A percentile compares a stretch with the other conserved stretches of the same genome.
Conservation (phyloP, 2,329 filamentous ascomycete species). For the Arthrobotrys iridis region DNA sequence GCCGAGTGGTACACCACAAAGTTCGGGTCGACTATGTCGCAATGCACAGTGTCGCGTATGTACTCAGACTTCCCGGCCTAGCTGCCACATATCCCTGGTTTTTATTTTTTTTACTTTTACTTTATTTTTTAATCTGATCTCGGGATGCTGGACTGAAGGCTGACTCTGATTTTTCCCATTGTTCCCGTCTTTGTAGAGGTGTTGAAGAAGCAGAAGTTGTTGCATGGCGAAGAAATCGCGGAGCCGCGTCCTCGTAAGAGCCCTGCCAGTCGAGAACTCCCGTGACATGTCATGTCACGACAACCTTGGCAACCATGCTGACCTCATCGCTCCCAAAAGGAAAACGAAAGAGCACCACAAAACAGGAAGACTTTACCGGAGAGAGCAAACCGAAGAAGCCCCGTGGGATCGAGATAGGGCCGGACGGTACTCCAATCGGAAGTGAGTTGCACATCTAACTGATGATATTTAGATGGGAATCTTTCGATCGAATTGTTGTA, state of each 20-base stretch:
- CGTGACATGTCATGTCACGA: constrained; percentile 41
- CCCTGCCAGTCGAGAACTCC: constrained; percentile 45
- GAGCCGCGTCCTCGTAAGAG: constrained; percentile 54
- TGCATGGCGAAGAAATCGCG: constrained; percentile 53
- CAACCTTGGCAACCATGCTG: constrained; percentile 34
- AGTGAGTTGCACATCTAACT: constrained; percentile 16
- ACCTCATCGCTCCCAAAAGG: constrained; percentile 30
- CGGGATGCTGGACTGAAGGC: constrained; percentile 9
- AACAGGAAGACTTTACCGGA: constrained; percentile 34
- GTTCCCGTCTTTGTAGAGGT: constrained; percentile 25
- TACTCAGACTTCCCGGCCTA: constrained; percentile 6
- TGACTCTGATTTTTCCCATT: constrained; percentile 10
- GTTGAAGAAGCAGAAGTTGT: constrained; percentile 54
- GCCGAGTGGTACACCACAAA: constrained; percentile 52
- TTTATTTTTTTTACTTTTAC: too few relatives aligned
- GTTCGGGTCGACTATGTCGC: constrained; percentile 52
- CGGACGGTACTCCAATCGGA: constrained; percentile 43
- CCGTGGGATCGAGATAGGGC: constrained; percentile 26
- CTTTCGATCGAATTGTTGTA: not conserved
- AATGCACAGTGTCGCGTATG: constrained; percentile 54
- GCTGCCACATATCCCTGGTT: constrained; percentile 2
- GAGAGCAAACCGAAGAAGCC: constrained; percentile 47
- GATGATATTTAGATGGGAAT: not conserved
- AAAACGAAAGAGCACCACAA: constrained; percentile 45
- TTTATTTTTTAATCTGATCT: too few relatives aligned